Evolutionary conservation across 352 stramenopile genomes (phyloP), one percentile per base, ranked within the genome.

Genomic region (Globisporangium canariense): DNA sequence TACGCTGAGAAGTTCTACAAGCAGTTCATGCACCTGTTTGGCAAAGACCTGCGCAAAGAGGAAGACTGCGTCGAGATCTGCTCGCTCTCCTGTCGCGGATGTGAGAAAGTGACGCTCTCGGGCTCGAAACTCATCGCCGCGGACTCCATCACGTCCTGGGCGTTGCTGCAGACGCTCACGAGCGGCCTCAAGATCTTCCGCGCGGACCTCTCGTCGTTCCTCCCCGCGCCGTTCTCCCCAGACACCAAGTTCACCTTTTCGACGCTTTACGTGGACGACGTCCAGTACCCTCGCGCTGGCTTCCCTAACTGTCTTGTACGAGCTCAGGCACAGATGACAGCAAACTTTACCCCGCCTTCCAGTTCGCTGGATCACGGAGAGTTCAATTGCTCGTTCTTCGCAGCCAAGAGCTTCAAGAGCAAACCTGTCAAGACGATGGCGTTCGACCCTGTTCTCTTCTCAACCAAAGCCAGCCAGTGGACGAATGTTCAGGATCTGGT

Each of bases 41-140:
- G 84, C 60, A 88, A 90, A 55, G 70, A 90, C 45, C 66, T 93
- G 55, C 58, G 55, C 4, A 77, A 78, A n/a, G 78, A 91, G 28
- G 84, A 93, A 58, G 84, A 89, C 58, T 93, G 84, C 54, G 74
- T 91, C 20, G 84, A 91, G 53, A 61, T 68, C 20, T 93, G 84
- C 32, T 66, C 79, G 7, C 62, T 80, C 3, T 79, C 77, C 22
- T 93, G 81, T 46, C 81, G 77, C n/a, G 81, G 76, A 0, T 93
- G 84, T 60, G 84, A 93, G 49, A 58, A 71, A 16, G 80, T 84
- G n/a, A 70, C 67, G 43, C 58, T 91, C 7, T 88, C 80, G 8
- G 83, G 83, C 2, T 73, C 79, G 0, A 77, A 73, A 11, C 63
- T 72, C 10, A 62, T 89, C 40, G 46, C 51, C 10, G 57, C 71